A percentile compares a stretch with the other conserved stretches of the same genome.
Conservation (phyloP, 306 rosid species). For the Pyrus communis region DNA sequence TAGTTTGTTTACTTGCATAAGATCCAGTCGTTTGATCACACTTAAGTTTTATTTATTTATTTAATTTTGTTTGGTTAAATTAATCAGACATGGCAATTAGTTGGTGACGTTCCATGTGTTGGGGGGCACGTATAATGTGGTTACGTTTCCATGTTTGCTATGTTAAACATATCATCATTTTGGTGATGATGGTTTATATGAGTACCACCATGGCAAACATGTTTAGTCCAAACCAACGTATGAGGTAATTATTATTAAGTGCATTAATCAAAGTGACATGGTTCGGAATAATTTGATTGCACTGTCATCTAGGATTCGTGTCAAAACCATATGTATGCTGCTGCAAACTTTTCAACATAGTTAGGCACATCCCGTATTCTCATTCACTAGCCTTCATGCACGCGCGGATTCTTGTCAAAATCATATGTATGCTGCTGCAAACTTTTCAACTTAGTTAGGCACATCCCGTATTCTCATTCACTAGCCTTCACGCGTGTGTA, state of each 20-base stretch:
- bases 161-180: slow-evolving; percentile 5
- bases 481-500: no score
- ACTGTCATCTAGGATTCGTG: slow-evolving; percentile 1
- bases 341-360: neutral
- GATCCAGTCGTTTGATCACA: neutral
- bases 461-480: no score
- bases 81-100: neutral
- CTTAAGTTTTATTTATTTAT: neutral
- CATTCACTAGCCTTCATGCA: neutral
- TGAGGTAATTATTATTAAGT: neutral
- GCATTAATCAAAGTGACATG: slow-evolving; percentile 2
- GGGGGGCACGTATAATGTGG: slow-evolving; percentile 9
- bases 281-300: neutral
- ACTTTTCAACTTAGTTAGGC: no score
- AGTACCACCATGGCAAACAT: slow-evolving; percentile 12
- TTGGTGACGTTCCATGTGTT: slow-evolving; percentile 5
- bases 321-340: neutral
- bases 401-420: no score
- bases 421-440: no score
- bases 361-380: neutral
- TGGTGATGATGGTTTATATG: neutral
- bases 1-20: neutral
- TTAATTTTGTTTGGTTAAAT: neutral
- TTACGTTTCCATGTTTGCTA: slow-evolving; percentile 28
- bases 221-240: neutral